Base-by-base conservation (phyloP, 2,329 filamentous ascomycete species). In the Trichophyton verrucosum region DNA sequence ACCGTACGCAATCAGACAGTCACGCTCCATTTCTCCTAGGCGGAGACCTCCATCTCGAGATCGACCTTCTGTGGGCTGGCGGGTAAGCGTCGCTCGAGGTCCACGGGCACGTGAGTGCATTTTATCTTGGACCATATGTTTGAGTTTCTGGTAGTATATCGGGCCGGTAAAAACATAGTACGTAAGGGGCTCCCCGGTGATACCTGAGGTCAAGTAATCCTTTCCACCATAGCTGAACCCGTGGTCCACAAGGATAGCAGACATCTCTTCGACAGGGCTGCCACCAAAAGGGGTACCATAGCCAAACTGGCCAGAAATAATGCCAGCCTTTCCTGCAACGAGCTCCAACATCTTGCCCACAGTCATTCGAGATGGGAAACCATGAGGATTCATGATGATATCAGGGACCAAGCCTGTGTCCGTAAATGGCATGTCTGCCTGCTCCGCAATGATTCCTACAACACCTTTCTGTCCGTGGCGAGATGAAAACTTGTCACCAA, bases 51-150 rank as follows among this genome's bases (percentile, higher is more conserved):
- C 94, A 66, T 95, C 89, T 61, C 92, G 81, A 7, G 91, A 95
- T 68, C 94, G 85, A 80, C 94, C 94, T 77, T 99, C 94, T 0
- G 92, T 99, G 0, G 94, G 94, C 73, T 99, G 94, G 8, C 94
- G 86, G 0, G 94, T 99, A 27, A 99, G 81, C 65, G 96, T 94
- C 27, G 92, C 92, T 11, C 89, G 83, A 0, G 94, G 95, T 0
- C 95, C 95, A 13, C 90, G 86, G 1, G 92, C 86, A 64, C 94
- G 89, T 36, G 89, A 92, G 76, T 99, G 94, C 94, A 99, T 97
- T 78, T 99, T 99, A 73, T 99, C 94, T 74, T 97, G 91, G 3
- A 99, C 94, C 94, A 99, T 99, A 81, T 99, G 94, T 82, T 99
- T 99, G 66, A 99, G 84, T 66, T 96, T 95, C 79, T 99, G 94